Conservation (phyloP, 208 protist species). For the Leishmania lainsoni region DNA sequence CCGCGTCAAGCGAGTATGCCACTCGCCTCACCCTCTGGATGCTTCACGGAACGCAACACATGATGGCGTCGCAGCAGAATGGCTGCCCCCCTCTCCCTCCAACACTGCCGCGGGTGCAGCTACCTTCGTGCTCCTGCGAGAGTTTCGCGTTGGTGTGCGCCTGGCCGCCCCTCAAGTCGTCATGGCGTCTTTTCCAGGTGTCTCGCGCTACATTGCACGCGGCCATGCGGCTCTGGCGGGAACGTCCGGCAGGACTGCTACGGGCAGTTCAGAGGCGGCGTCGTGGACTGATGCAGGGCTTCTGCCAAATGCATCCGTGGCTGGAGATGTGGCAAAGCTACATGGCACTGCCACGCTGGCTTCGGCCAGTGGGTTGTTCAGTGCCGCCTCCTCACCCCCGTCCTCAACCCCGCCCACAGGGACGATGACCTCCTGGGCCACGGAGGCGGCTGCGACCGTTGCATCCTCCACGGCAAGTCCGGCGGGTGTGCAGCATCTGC, state of each 20-base stretch:
- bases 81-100: not conserved
- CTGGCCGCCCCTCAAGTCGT: constrained; percentile 11
- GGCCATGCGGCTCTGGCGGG: constrained; percentile 1
- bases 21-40: constrained; percentile 44
- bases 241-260: not conserved
- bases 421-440: constrained; percentile 20
- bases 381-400: not conserved
- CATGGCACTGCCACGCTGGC: not conserved
- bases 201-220: constrained; percentile 14
- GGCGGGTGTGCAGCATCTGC: constrained; percentile 35
- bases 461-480: not conserved
- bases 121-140: constrained; percentile 32
- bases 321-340: not conserved
- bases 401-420: not conserved
- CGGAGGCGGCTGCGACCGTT: constrained; percentile 13
- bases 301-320: not conserved
- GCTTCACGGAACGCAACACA: constrained; percentile 3
- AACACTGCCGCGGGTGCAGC: not conserved
- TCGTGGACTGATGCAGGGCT: constrained; percentile 1
- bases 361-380: not conserved
- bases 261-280: not conserved
- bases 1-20: constrained; percentile 41
- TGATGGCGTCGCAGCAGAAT: not conserved
- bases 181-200: constrained; percentile 20
- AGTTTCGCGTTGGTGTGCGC: constrained; percentile 43